Evolutionary conservation across 2,329 filamentous ascomycete species (phyloP), one percentile per base, ranked within the genome.

Genomic region (Penicillium sclerotigenum): DNA sequence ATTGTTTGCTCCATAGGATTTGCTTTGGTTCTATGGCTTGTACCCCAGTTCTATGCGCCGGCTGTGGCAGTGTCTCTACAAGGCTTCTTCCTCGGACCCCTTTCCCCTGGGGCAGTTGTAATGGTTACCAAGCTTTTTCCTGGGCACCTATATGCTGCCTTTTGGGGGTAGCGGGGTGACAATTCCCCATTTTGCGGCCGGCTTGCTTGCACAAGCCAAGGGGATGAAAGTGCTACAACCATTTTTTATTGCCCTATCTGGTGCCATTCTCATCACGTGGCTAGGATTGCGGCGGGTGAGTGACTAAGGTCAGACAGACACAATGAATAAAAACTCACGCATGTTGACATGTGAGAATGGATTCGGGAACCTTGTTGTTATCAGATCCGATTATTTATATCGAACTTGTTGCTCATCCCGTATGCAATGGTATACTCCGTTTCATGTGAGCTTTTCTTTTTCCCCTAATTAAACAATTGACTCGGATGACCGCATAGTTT

Each of bases 11-110:
- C 83, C 14, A 82, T 90, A 50, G 83, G 66, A 0, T 79, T 91
- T 29, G 81, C 91, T 67, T 75, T 94, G 2, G 73, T 92, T 56
- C 90, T 92, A 76, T 94, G 90, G 90, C 83, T 92, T 4, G 86
- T 94, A 0, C 89, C 89, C 0, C 83, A 84, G 54, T 90, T 93
- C 68, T 81, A 88, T 58, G 86, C 88, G 28, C 89, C 87, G 0
- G 85, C 88, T 9, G 79, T 91, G 14, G 86, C 88, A 26, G 87
- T 91, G 22, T 79, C 83, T 0, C 73, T 92, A 0, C 80, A 91
- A 56, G 90, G 90, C 0, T 90, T 93, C 78, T 90, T 92, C 66
- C 79, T 93, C 0, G 90, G 90, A 0, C 90, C 90, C 0, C 73
- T 94, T 20, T 94, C 92, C 68, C 89, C 90, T 0, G 87, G 86